Conservation (phyloP, 2,329 filamentous ascomycete species). For the Hawksworthiomyces lignivorus region DNA sequence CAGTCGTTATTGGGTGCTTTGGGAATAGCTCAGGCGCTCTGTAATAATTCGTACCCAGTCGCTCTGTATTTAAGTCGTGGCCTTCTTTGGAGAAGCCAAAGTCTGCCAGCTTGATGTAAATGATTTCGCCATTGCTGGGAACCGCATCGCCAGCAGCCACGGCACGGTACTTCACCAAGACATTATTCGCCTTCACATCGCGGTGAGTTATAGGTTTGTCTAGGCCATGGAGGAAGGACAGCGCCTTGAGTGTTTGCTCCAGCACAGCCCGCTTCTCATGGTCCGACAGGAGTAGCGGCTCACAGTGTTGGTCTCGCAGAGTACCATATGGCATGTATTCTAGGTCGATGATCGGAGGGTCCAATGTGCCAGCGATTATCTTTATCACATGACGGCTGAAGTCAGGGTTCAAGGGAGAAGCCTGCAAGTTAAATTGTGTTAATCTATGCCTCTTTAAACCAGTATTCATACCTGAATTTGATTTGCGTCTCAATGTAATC, state of each 20-base stretch:
- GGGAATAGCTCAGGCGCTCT: slow-evolving; percentile 91
- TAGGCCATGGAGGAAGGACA: not conserved
- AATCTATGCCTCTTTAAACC: too few species aligned
- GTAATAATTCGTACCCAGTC: slow-evolving; percentile 90
- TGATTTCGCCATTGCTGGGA: too few species aligned
- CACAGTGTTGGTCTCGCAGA: not conserved
- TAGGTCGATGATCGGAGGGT: not conserved
- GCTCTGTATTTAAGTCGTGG: slow-evolving; percentile 91
- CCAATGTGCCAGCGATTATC: not conserved
- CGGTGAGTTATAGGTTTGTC: slow-evolving; percentile 51
- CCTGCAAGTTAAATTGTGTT: too few species aligned
- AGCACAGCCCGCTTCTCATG: slow-evolving; percentile 8
- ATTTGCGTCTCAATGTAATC: too few species aligned
- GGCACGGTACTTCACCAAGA: slow-evolving; percentile 58
- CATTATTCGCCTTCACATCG: slow-evolving; percentile 26
- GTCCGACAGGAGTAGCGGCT: not conserved
- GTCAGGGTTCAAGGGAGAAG: too few species aligned
- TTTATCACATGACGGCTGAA: not conserved
- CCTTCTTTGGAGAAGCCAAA: slow-evolving; percentile 94
- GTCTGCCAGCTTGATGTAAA: slow-evolving; percentile 84
- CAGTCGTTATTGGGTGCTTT: too few species aligned
- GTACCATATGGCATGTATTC: not conserved
- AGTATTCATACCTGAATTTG: too few species aligned
- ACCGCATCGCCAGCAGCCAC: too few species aligned
- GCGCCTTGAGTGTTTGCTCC: not conserved